These are phyloP conservation scores for Pichia insulana DNA, from an alignment of 805 yeast genomes.

Conservation along the genomic window DNA sequence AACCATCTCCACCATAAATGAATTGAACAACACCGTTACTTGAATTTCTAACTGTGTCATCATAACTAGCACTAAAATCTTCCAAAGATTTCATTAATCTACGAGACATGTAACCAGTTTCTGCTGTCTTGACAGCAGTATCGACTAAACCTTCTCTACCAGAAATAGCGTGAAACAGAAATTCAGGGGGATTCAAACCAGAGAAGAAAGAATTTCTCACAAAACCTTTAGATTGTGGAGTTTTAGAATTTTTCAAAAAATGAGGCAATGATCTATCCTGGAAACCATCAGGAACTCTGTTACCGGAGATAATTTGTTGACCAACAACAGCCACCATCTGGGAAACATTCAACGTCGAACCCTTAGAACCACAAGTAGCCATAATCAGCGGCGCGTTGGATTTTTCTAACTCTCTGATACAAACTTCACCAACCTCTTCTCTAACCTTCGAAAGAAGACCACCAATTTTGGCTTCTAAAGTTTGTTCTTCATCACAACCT, in stretches of 20 bases:
- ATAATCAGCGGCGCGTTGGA: slow-evolving; percentile 93
- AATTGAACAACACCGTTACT: slow-evolving; percentile 95
- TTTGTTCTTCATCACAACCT: slow-evolving; percentile 97
- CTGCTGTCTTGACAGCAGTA: slow-evolving; percentile 99
- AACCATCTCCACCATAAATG: slow-evolving; percentile 96
- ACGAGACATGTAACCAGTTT: slow-evolving; percentile 78
- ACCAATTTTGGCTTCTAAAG: slow-evolving; percentile 95
- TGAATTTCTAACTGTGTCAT: slow-evolving; percentile 89
- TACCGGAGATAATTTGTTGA: slow-evolving; percentile 96
- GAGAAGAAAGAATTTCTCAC: slow-evolving; percentile 92
- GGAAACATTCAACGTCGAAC: slow-evolving; percentile 94
- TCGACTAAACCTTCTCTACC: slow-evolving; percentile 99
- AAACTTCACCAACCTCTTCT: slow-evolving; percentile 98
- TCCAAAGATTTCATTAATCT: slow-evolving; percentile 96
- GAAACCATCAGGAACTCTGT: slow-evolving; percentile 99
- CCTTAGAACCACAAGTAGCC: slow-evolving; percentile 99
- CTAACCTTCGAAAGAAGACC: slow-evolving; percentile 93
- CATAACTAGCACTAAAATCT: slow-evolving; percentile 89
- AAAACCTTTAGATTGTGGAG: slow-evolving; percentile 97
- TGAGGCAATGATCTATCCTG: slow-evolving; percentile 98
- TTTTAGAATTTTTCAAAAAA: slow-evolving; percentile 88
- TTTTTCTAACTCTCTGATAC: slow-evolving; percentile 83
- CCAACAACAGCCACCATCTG: slow-evolving; percentile 99
- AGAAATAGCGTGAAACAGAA: slow-evolving; percentile 86
- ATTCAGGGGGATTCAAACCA: slow-evolving; percentile 94